Base-by-base conservation (phyloP, 768 basidiomycete genomes). In the Lentinula sp. region DNA sequence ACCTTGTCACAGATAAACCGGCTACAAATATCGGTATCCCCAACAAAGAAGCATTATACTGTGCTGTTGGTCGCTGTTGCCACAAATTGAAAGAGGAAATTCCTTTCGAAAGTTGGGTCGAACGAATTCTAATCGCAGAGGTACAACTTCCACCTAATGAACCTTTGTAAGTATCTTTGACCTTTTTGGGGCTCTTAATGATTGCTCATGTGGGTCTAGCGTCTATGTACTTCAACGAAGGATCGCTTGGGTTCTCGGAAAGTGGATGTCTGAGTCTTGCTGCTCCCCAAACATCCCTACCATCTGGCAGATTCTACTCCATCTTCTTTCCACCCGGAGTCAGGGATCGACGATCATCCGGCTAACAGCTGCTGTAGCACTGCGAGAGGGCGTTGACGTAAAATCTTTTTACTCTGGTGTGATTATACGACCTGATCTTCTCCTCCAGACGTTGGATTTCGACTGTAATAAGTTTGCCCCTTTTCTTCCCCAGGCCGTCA, bases 151-250 rank as follows among this genome's bases (percentile, higher is more conserved):
- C 55, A 5, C 55, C 84, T 39, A 74, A 76, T 4, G 84, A 87
- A 63, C 77, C 84, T 31, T 83, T 75, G 90, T 89, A 66, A 56
- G 80, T 68, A 37, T 11, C 31, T 52, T 57, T 51, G 35, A 32
- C 40, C 34, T 50, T 21, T 21, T 55, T 37, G 28, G 59, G 7
- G 7, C 5, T 48, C 5, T 57, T 40, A 43, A 11, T 52, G 39
- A n/a, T 13, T 23, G 32, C 4, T 61, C 35, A 42, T 11, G 51
- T 43, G 18, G 42, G 43, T 9, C 32, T 60, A 96, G 95, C 61
- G 93, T 89, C 69, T 89, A 91, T 0, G 90, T 98, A 58, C 84
- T 98, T 63, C 96, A 98, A 71, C 84, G 94, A n/a, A 84, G 95
- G 35, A 89, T 98, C 64, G 94, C 95, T 1, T 97, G 95, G 94